A percentile compares a stretch with the other conserved stretches of the same genome.
These are phyloP conservation scores for Fusarium lyarnte DNA, from an alignment of 2,329 filamentous ascomycete genomes.

Conservation along the genomic window DNA sequence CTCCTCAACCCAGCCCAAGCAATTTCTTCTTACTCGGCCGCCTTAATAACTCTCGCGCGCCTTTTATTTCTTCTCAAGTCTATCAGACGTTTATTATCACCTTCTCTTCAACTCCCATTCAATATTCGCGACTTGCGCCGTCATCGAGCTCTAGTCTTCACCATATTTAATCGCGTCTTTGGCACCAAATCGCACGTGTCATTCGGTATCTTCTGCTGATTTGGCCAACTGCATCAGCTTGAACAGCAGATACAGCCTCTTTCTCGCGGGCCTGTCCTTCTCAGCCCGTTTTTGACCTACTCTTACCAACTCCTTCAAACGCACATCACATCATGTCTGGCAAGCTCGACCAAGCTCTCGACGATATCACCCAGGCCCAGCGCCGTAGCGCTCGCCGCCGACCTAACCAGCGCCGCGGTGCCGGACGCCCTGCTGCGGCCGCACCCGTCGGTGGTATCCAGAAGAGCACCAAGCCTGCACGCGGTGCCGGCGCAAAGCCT, in stretches of 20 bases:
- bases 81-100: conserved; percentile 11
- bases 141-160: conserved; percentile 14
- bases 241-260: conserved; percentile 30
- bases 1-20: conserved; percentile 33
- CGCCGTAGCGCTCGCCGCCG: conserved; percentile 67
- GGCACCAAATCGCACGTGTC: conserved; percentile 21
- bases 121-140: conserved; percentile 19
- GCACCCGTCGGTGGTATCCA: conserved; percentile 87
- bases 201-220: conserved; percentile 39
- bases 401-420: conserved; percentile 59
- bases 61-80: conserved; percentile 24
- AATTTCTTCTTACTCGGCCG: conserved; percentile 22
- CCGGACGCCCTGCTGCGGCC: conserved; percentile 63
- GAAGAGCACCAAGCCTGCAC: conserved; percentile 75
- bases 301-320: conserved; percentile 17
- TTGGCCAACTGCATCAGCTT: conserved; percentile 34
- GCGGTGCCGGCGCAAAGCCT: conserved; percentile 67
- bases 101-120: conserved; percentile 7
- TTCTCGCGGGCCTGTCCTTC: conserved; percentile 11
- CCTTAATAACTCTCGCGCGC: conserved; percentile 27
- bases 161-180: conserved; percentile 15
- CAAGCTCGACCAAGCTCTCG: conserved; percentile 96
- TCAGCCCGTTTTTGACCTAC: conserved; percentile 18
- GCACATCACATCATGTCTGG: conserved; percentile 73
- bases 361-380: conserved; percentile 91